Evolutionary conservation across 345 rosid species (phyloP), one percentile per base, ranked within the genome.

Genomic region (Hibiscus tridactylites): DNA sequence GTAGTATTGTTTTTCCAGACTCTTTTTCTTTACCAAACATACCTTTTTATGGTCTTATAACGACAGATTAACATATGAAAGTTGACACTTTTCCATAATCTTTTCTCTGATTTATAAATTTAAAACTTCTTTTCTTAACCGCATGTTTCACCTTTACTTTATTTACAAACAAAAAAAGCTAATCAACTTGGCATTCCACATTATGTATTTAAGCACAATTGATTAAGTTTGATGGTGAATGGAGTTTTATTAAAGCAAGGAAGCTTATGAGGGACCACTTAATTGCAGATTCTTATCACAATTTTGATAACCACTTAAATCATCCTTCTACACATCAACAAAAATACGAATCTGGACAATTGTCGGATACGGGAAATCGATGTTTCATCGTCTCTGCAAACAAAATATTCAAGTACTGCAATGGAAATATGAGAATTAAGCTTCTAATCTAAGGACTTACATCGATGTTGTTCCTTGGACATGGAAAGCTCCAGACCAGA

Each of bases 401-500:
- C 28, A 50, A 13, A 69, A 33, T 31, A 31, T 0, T 31, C 33
- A 31, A 31, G 4, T 31, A 21, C 33, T 31, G 33, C 33, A 31
- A 31, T 31, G 33, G 4, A 31, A 31, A 58, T 9, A 19, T 42
- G 19, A 44, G 73, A 70, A 52, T 28, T 68, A n/a, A 59, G 79
- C 21, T 67, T 75, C 47, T 68, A 28, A 59, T 37, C 31, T 10
- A 64, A 74, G 15, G 79, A 71, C 86, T 88, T 85, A 91, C 97
- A 89, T 39, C 87, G 86, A 77, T 89, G 95, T 53, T 88, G 97
- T 75, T 87, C 89, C 74, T 84, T 89, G 15, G 92, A 81, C 85
- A 82, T 83, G 35, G 95, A 89, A 76, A 91, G 86, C 82, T 91
- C 97, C 50, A 91, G 76, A 31, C 97, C 97, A 9, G 97, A 88